Evolutionary conservation across 192 early-diverging fungal genomes (phyloP), one percentile per base, ranked within the genome.

Genomic region (Chytriomyces sp.): DNA sequence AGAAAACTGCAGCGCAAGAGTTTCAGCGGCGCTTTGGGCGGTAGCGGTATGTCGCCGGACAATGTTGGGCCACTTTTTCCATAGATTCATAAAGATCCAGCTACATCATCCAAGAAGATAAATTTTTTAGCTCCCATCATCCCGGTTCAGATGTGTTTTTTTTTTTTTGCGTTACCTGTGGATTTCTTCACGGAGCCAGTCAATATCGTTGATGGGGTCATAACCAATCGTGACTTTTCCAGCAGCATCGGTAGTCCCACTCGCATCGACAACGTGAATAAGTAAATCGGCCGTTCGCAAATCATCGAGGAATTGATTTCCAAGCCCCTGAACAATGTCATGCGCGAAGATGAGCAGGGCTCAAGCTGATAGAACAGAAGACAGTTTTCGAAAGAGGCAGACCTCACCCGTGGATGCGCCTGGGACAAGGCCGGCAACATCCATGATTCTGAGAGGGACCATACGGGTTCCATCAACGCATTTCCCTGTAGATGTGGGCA

Each of bases 181-280:
- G 65, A 95, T 90, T 80, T 95, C 94, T 1, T 76, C 48, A 35
- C 86, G 81, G 24, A 95, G 86, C 94, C 94, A 95, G 76, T 90
- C 92, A 48, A 95, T 92, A 77, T 95, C 94, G 76, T 92, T 89
- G 7, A 94, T 84, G 5, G 94, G 94, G 57, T 95, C 93, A 67
- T 95, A 94, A 10, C 93, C 93, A 10, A 85, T 80, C 5, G 94
- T 93, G 50, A 88, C 92, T 64, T 92, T 91, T 4, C 94, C 94
- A 60, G 80, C 81, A 5, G 85, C 90, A 72, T 95, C 94, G 0
- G 94, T 95, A 5, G 91, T 94, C 5, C 94, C 94, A 20, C 91
- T 92, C 10, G 91, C 92, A 67, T 95, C 94, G 0, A 95, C 94
- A 23, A 95, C 93, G 72, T 95, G 94, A 76, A 95, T 91, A 60